Evolutionary conservation across 257 asterid species (phyloP).

Genomic region (Primulina huaijiensis): DNA sequence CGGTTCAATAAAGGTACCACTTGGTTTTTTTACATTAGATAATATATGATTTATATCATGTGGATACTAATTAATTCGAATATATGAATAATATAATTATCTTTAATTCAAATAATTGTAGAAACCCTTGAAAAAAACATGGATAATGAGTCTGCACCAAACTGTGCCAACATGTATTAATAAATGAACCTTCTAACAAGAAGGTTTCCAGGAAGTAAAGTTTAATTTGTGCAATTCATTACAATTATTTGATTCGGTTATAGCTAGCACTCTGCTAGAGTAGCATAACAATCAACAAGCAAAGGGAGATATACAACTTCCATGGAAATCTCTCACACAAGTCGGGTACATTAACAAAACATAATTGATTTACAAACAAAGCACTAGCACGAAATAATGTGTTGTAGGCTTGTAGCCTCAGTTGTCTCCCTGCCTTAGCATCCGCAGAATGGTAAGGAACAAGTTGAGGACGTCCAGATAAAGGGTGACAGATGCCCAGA

Average conservation of each 20-base stretch:
- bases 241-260: conserved; percentile 13
- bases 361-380: conserved; percentile 1
- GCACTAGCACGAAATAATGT: conserved; percentile 10
- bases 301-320: background rate
- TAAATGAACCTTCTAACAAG: background rate
- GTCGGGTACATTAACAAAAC: too few species aligned
- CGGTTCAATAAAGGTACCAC: too few species aligned
- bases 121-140: too few species aligned
- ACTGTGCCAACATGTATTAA: too few species aligned
- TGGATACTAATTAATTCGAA: too few species aligned
- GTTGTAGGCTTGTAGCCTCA: conserved; percentile 24
- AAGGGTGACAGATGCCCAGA: conserved; percentile 98
- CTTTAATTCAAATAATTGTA: too few species aligned
- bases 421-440: conserved; percentile 82
- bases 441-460: conserved; percentile 88
- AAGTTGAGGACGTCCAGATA: conserved; percentile 88
- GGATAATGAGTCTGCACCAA: too few species aligned
- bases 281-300: conserved; percentile 34
- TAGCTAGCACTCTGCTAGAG: conserved; percentile 11
- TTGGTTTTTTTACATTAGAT: too few species aligned
- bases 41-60: too few species aligned
- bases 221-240: background rate
- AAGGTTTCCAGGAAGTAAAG: background rate
- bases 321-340: too few species aligned
- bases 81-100: too few species aligned